Evolutionary conservation across 176 grass and related monocot species (phyloP).

Genomic region (Eragrostis nindensis): DNA sequence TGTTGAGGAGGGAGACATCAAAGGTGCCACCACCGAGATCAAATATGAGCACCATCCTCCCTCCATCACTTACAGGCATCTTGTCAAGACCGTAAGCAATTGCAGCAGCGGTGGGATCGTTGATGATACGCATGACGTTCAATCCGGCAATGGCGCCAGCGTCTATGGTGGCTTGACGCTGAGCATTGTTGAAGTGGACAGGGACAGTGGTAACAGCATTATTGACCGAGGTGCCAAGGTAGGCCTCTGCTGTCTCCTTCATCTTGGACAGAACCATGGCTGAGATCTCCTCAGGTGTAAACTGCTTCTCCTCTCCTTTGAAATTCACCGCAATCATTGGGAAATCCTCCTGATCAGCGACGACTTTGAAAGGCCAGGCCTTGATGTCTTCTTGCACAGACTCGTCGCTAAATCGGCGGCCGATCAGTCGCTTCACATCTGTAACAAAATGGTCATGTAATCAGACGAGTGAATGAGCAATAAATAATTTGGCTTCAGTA

Average conservation of each 20-base stretch:
- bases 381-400: constrained; percentile 56
- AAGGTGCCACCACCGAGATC: constrained; percentile 64
- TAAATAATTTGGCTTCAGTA: no score
- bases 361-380: constrained; percentile 63
- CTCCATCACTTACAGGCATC: constrained; percentile 31
- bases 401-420: constrained; percentile 45
- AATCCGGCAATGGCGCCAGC: constrained; percentile 57
- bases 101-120: constrained; percentile 61
- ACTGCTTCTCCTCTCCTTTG: constrained; percentile 55
- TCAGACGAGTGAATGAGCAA: no score
- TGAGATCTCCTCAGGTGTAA: constrained; percentile 47
- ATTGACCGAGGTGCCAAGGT: neutral
- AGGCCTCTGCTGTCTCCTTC: constrained; percentile 49
- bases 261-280: constrained; percentile 61
- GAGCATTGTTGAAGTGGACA: constrained; percentile 73
- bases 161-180: constrained; percentile 61
- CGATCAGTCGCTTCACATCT: constrained; percentile 68
- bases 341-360: constrained; percentile 31
- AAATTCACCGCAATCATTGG: constrained; percentile 56
- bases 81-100: constrained; percentile 73
- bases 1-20: constrained; percentile 38
- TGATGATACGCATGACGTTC: constrained; percentile 62
- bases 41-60: constrained; percentile 63
- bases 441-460: neutral
- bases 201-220: constrained; percentile 40